Evolutionary conservation across 2,329 filamentous ascomycete species (phyloP).

Genomic region (Aspergillus terreus): DNA sequence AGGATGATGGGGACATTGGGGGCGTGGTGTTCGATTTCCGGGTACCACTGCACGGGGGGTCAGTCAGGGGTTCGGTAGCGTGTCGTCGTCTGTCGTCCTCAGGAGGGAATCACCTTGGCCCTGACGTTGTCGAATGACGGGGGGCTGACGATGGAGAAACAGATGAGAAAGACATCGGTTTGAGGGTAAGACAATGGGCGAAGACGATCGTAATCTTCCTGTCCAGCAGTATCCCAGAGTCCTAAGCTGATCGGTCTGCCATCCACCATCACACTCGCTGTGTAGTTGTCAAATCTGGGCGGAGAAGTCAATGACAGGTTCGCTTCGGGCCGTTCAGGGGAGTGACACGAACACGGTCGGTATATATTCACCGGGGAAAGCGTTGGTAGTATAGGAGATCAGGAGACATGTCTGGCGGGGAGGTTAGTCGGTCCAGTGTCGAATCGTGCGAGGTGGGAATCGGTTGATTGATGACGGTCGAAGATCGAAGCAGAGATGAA

Average conservation of each 20-base stretch:
- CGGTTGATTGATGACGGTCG: neutral
- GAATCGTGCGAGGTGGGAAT: neutral
- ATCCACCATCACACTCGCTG: slow-evolving; percentile 97
- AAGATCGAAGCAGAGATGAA: neutral
- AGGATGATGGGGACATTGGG: slow-evolving; percentile 94
- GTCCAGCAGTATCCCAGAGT: slow-evolving; percentile 96
- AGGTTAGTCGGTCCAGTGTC: too few species aligned
- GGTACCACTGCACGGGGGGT: slow-evolving; percentile 69
- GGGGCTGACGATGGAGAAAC: slow-evolving; percentile 96
- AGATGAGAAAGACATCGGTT: slow-evolving; percentile 97
- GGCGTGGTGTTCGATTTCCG: slow-evolving; percentile 95
- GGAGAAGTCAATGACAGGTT: slow-evolving; percentile 17
- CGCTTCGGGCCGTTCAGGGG: slow-evolving; percentile 12
- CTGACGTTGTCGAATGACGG: slow-evolving; percentile 99
- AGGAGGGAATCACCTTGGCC: slow-evolving; percentile 67
- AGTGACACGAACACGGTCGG: slow-evolving; percentile 67
- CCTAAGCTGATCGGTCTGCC: slow-evolving; percentile 95
- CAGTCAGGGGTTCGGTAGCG: slow-evolving; percentile 2
- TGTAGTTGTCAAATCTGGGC: slow-evolving; percentile 93
- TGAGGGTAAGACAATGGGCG: slow-evolving; percentile 95
- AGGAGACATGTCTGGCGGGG: slow-evolving; percentile 82
- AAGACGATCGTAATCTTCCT: slow-evolving; percentile 96
- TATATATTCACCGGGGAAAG: slow-evolving; percentile 99
- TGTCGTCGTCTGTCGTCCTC: neutral
- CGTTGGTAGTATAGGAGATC: slow-evolving; percentile 99